Evolutionary conservation across 352 stramenopile species (phyloP).

Genomic region (Phytophthora fragariae): DNA sequence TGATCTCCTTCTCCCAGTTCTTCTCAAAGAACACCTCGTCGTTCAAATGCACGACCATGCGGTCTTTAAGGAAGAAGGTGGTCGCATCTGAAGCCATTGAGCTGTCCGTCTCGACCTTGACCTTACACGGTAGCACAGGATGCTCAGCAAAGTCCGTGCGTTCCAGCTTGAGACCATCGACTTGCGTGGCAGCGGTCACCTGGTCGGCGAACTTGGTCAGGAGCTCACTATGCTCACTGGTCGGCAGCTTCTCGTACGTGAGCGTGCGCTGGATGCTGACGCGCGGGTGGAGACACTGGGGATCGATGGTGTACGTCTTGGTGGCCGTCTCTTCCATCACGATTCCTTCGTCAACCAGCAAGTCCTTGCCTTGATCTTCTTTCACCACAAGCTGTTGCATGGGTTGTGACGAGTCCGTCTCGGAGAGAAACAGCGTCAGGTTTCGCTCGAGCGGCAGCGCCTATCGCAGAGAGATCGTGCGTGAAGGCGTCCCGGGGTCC

Average conservation of each 20-base stretch:
- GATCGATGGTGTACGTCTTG: conserved; percentile 56
- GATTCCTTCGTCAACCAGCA: conserved; percentile 60
- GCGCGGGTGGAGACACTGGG: conserved; percentile 36
- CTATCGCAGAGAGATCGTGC: conserved; percentile 46
- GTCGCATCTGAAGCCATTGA: conserved; percentile 48
- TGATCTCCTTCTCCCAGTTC: conserved; percentile 47
- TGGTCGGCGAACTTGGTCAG: conserved; percentile 27
- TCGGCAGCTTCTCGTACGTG: conserved; percentile 50
- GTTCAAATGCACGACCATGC: conserved; percentile 46
- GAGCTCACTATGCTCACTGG: conserved; percentile 18
- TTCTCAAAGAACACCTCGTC: conserved; percentile 50
- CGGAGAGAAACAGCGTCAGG: conserved; percentile 45
- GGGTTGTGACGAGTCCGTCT: conserved; percentile 40
- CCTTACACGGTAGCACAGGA: conserved; percentile 42
- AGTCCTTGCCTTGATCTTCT: conserved; percentile 55
- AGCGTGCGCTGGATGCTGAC: conserved; percentile 50
- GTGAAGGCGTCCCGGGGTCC: conserved; percentile 37
- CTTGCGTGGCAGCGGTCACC: conserved; percentile 26
- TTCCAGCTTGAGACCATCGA: conserved; percentile 28
- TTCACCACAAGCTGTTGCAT: conserved; percentile 44
- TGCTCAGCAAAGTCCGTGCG: conserved; percentile 43
- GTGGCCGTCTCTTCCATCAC: conserved; percentile 52
- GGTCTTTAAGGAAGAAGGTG: conserved; percentile 47
- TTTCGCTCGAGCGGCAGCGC: conserved; percentile 41
- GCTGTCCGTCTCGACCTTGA: conserved; percentile 52